phyloP scores from a whole-genome alignment of 192 early-diverging fungal species.

The Backusella morwellensis region DNA sequence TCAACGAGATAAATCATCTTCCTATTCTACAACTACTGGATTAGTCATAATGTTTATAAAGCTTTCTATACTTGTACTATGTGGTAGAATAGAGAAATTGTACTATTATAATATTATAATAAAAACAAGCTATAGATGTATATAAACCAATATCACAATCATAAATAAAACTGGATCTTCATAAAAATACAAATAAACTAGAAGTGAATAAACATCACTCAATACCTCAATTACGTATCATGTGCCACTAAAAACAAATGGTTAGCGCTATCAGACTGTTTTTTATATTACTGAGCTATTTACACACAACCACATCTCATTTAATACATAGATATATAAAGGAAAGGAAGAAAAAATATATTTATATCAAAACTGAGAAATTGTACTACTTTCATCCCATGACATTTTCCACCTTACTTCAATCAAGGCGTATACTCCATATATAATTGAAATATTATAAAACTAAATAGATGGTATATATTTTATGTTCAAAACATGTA shows the following conservation, averaged over 20 bases:
- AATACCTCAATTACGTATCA: background rate
- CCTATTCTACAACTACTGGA: no score
- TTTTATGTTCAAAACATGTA: background rate
- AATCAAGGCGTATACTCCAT: background rate
- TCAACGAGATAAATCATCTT: no score
- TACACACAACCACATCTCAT: background rate
- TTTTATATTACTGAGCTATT: background rate
- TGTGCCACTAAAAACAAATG: background rate
- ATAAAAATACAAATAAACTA: background rate
- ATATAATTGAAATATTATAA: no score
- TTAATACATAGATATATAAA: background rate
- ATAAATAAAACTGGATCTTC: background rate
- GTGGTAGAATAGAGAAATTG: background rate
- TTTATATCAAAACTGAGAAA: background rate
- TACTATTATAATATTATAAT: no score
- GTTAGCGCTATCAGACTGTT: background rate
- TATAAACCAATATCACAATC: no score
- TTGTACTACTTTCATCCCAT: background rate
- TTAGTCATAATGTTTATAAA: no score
- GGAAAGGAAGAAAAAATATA: background rate
- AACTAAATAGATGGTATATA: background rate
- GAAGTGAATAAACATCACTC: background rate
- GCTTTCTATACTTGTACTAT: background rate
- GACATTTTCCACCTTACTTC: background rate
- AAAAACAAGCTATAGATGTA: background rate